phyloP scores from a whole-genome alignment of 306 rosid species.

The Dalbergia cultrata region DNA sequence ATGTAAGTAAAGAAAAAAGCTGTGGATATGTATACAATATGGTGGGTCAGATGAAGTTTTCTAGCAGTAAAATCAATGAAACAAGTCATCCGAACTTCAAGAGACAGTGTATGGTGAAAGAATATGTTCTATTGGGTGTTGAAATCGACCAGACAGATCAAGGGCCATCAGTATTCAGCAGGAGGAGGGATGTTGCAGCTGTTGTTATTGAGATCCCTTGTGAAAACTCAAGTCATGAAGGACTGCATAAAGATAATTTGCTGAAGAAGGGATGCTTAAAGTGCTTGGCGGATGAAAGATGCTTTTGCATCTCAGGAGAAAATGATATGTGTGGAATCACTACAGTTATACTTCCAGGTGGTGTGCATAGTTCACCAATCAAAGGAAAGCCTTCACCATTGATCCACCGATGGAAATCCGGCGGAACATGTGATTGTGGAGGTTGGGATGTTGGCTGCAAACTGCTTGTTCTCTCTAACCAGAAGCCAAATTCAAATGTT shows the following conservation, averaged over 20 bases:
- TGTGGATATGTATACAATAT: slow-evolving; percentile 71
- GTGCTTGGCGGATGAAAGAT: slow-evolving; percentile 56
- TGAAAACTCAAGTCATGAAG: slow-evolving; percentile 50
- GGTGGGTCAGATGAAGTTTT: slow-evolving; percentile 82
- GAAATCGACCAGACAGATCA: slow-evolving; percentile 61
- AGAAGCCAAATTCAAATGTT: slow-evolving; percentile 44
- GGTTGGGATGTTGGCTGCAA: slow-evolving; percentile 99
- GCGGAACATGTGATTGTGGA: slow-evolving; percentile 92
- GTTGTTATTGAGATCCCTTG: slow-evolving; percentile 66
- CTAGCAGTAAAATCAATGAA: slow-evolving; percentile 57
- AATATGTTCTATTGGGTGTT: slow-evolving; percentile 68
- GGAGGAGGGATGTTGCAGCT: slow-evolving; percentile 80
- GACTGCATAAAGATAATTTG: slow-evolving; percentile 32
- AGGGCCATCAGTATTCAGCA: slow-evolving; percentile 54
- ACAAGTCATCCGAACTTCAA: slow-evolving; percentile 43
- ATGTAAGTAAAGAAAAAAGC: slow-evolving; percentile 67
- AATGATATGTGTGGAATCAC: slow-evolving; percentile 43
- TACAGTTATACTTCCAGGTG: slow-evolving; percentile 82
- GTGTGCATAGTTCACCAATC: slow-evolving; percentile 74
- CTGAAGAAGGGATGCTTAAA: slow-evolving; percentile 50
- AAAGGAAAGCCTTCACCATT: slow-evolving; percentile 83
- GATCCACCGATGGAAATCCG: slow-evolving; percentile 80
- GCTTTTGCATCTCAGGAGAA: slow-evolving; percentile 57
- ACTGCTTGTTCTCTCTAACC: slow-evolving; percentile 74
- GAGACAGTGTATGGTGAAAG: slow-evolving; percentile 55